Evolutionary conservation across 441 rosid species (phyloP), one percentile per base, ranked within the genome.

Genomic region (Corymbia calophylla): DNA sequence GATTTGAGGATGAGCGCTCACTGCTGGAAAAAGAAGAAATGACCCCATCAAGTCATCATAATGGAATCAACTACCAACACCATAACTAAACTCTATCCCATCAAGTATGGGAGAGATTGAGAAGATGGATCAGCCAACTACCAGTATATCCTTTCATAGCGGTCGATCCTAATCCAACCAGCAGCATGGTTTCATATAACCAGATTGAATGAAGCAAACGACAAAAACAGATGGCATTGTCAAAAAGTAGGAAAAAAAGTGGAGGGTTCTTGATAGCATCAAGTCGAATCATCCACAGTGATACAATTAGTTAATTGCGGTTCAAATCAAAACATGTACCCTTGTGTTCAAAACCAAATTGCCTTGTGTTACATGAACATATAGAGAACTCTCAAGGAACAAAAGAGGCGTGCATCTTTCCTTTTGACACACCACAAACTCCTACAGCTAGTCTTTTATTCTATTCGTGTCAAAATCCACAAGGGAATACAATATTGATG

Each of bases 371-470:
- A 29, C 88, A 19, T 4, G 29, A 73, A 73, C 49, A 21, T 39
- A 39, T 39, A 11, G 84, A 73, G 29, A 39, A 39, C 60, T 48
- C 81, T 32, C 47, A 51, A 82, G 29, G 8, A 73, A 73, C 82
- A 89, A 32, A 85, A 68, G 35, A 87, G 32, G 91, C 70, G 35
- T 88, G 77, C 62, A 73, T 23, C 93, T 91, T 93, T 87, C 82
- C 93, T 88, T 88, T 88, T 89, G 86, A 87, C 89, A 92, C 94
- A 92, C 88, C 92, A 91, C 92, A 93, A 90, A 29, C 89, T 58
- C 88, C 19, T 10, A 35, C 39, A 87, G 89, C 90, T 89, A 86
- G 51, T 85, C 51, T 60, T 62, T 94, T 88, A 89, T 92, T 90
- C 87, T 89, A 44, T 66, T 64, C 62, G 64, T 89, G 88, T 70